Evolutionary conservation across 139 green algal species (phyloP).

Genomic region (Pleodorina starrii): DNA sequence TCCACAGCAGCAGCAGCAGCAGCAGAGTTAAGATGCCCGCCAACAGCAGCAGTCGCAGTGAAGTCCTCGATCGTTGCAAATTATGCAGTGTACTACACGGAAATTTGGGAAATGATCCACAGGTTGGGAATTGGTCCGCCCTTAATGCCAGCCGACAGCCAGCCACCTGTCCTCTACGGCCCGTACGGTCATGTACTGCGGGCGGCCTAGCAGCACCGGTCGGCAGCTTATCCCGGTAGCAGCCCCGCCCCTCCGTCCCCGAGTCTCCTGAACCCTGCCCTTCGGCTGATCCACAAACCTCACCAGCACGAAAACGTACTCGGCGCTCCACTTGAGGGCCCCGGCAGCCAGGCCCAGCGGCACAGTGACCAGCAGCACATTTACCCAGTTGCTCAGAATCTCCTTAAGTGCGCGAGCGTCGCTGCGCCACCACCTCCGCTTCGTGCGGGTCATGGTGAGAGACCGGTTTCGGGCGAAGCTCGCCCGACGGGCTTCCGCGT

Average conservation of each 20-base stretch:
- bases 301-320: slow-evolving; percentile 27
- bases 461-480: not conserved
- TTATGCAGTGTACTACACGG: not conserved
- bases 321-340: slow-evolving; percentile 4
- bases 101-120: not conserved
- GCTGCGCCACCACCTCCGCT: not conserved
- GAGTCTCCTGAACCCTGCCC: not conserved
- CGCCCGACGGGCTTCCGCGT: not conserved
- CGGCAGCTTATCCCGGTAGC: not conserved
- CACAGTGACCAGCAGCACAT: not conserved
- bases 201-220: not conserved
- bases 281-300: not conserved
- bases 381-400: slow-evolving; percentile 27
- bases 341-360: slow-evolving; percentile 20
- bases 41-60: too few relatives aligned
- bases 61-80: too few relatives aligned
- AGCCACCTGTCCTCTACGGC: not conserved
- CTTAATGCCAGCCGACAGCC: too few relatives aligned
- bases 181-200: not conserved
- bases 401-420: not conserved
- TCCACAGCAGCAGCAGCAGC: too few relatives aligned
- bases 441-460: not conserved
- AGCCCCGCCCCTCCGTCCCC: not conserved
- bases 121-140: not conserved
- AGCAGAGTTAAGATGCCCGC: not conserved